Percentiles rank a stretch among this genome's conserved stretches.
phyloP scores from a whole-genome alignment of 129 eudicot genomes.

The Flaveria bidentis region DNA sequence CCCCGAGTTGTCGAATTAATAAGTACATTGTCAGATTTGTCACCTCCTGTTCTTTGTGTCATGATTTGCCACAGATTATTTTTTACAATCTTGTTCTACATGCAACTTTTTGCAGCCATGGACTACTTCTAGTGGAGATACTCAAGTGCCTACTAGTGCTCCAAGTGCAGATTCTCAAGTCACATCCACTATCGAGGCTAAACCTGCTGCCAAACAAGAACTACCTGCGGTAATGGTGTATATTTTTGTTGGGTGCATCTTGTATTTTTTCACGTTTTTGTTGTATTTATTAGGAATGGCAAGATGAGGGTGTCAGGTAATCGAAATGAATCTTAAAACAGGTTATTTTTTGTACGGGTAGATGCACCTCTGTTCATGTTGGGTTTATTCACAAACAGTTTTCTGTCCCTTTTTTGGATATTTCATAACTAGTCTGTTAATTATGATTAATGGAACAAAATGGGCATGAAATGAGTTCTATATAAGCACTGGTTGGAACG shows the following conservation, averaged over 20 bases:
- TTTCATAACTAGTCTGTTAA: background rate
- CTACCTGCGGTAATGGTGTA: conserved; percentile 56
- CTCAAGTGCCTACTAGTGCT: conserved; percentile 34
- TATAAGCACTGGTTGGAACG: background rate
- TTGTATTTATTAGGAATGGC: conserved; percentile 11
- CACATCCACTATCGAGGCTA: conserved; percentile 42
- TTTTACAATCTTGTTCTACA: conserved; percentile 11
- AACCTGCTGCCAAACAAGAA: conserved; percentile 60
- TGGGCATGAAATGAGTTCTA: background rate
- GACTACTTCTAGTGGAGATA: conserved; percentile 32
- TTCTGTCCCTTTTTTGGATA: background rate
- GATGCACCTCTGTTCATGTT: too few relatives aligned
- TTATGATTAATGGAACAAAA: background rate
- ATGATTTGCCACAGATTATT: background rate
- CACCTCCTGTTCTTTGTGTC: background rate
- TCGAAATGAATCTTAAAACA: background rate
- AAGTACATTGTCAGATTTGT: background rate
- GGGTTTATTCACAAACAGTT: background rate
- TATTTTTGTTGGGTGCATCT: conserved; percentile 19
- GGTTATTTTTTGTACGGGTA: too few relatives aligned
- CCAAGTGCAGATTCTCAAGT: conserved; percentile 45
- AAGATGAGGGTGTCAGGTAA: background rate
- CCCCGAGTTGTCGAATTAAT: background rate
- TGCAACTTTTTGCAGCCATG: conserved; percentile 41
- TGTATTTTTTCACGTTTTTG: conserved; percentile 11